phyloP scores from a whole-genome alignment of 78 protist species.

The Diacronema lutheri region DNA sequence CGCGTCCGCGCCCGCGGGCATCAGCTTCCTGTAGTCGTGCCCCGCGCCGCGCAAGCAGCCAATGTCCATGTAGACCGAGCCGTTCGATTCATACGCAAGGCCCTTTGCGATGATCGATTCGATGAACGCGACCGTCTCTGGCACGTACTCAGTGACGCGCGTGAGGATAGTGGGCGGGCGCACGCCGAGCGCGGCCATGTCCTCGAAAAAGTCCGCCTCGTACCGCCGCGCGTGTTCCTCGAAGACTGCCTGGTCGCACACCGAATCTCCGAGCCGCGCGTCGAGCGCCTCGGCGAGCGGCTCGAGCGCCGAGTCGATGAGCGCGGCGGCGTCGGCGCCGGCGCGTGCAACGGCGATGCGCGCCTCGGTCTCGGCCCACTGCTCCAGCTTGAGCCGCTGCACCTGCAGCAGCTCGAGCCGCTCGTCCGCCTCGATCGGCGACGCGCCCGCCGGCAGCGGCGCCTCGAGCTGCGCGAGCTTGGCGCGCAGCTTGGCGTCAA shows the following conservation, averaged over 20 bases:
- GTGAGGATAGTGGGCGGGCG: slow-evolving; percentile 84
- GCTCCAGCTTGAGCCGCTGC: not conserved
- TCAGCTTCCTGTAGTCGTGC: not conserved
- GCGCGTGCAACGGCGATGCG: not conserved
- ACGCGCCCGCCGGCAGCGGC: not conserved
- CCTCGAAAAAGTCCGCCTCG: slow-evolving; percentile 83
- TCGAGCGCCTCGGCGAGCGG: not conserved
- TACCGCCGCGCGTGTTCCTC: slow-evolving; percentile 47
- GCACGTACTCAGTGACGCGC: slow-evolving; percentile 94
- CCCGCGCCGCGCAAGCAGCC: not conserved
- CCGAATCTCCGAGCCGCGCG: not conserved
- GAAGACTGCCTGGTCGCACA: not conserved
- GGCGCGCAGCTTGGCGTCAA: not conserved
- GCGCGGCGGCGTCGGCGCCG: not conserved
- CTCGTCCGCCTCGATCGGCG: not conserved
- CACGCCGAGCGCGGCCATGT: slow-evolving; percentile 73
- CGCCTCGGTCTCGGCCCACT: not conserved
- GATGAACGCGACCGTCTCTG: slow-evolving; percentile 80
- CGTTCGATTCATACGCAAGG: slow-evolving; percentile 12
- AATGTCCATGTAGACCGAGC: slow-evolving; percentile 28
- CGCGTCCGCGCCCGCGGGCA: not conserved
- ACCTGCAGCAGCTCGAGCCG: not conserved
- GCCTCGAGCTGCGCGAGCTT: not conserved
- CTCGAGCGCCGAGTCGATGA: not conserved
- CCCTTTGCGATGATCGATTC: not conserved